phyloP scores from a whole-genome alignment of 1,284 basidiomycete genomes.

The Cutaneotrichosporon sp. region DNA sequence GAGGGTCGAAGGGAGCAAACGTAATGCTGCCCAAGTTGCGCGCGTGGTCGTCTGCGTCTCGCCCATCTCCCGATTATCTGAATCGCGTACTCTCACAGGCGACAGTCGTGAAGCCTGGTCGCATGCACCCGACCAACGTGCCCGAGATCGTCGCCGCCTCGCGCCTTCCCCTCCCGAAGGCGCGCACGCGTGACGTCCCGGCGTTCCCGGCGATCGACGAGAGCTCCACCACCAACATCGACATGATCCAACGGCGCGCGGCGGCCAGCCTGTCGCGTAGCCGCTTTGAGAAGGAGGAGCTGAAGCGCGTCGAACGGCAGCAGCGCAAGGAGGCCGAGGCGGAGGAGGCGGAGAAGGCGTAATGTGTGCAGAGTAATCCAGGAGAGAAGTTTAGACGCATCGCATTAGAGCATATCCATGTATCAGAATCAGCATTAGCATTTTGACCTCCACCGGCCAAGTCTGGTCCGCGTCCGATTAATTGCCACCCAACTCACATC shows the following conservation, averaged over 20 bases:
- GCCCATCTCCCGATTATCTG: not conserved
- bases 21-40: not conserved
- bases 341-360: not conserved
- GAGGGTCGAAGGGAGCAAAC: not conserved
- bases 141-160: constrained; percentile 1
- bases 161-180: not conserved
- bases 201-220: constrained; percentile 1
- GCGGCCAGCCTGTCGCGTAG: not conserved
- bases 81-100: constrained; percentile 2
- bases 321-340: not conserved
- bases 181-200: not conserved
- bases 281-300: not conserved
- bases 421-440: no score
- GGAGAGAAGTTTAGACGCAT: no score
- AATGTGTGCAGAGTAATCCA: no score
- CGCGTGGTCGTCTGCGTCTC: constrained; percentile 4
- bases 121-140: constrained; percentile 3
- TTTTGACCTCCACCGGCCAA: not conserved
- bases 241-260: not conserved
- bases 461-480: not conserved
- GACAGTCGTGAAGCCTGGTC: constrained; percentile 3
- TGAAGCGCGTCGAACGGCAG: not conserved
- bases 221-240: not conserved
- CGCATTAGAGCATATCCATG: no score
- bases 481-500: constrained; percentile 7